Evolutionary conservation across 306 rosid genomes (phyloP).

Genomic region (Dryas alaskensis): DNA sequence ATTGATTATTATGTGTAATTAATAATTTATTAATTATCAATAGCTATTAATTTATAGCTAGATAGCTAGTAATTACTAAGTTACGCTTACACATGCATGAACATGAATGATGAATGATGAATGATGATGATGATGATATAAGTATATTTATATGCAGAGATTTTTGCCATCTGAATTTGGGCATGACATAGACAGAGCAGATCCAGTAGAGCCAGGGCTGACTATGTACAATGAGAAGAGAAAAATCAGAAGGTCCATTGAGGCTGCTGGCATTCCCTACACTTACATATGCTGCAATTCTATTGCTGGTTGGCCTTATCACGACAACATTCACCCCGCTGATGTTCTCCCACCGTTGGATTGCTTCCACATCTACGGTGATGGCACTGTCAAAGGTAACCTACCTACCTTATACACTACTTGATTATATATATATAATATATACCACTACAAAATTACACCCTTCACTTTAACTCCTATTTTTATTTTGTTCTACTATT

Average conservation of each 20-base stretch:
- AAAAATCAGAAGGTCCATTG: neutral
- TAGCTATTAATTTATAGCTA: no score
- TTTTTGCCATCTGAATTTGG: slow-evolving; percentile 58
- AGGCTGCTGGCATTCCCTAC: slow-evolving; percentile 30
- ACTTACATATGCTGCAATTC: slow-evolving; percentile 49
- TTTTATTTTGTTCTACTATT: no score
- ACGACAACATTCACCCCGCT: slow-evolving; percentile 44
- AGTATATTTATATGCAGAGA: slow-evolving; percentile 37
- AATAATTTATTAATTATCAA: no score
- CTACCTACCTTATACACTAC: no score
- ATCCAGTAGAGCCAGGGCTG: slow-evolving; percentile 47
- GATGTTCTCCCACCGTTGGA: slow-evolving; percentile 42
- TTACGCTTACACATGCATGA: no score
- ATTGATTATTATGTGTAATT: no score
- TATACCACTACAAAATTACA: no score
- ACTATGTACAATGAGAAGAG: slow-evolving; percentile 44
- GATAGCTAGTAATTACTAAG: no score
- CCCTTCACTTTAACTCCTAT: no score
- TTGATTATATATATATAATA: no score
- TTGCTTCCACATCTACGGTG: slow-evolving; percentile 44
- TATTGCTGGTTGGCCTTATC: slow-evolving; percentile 55
- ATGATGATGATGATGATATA: no score
- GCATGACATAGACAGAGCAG: slow-evolving; percentile 47
- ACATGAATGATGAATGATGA: no score
- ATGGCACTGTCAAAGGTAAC: slow-evolving; percentile 46